Evolutionary conservation across 2,329 filamentous ascomycete species (phyloP), one percentile per base, ranked within the genome.

Genomic region (Diaporthe sp.): DNA sequence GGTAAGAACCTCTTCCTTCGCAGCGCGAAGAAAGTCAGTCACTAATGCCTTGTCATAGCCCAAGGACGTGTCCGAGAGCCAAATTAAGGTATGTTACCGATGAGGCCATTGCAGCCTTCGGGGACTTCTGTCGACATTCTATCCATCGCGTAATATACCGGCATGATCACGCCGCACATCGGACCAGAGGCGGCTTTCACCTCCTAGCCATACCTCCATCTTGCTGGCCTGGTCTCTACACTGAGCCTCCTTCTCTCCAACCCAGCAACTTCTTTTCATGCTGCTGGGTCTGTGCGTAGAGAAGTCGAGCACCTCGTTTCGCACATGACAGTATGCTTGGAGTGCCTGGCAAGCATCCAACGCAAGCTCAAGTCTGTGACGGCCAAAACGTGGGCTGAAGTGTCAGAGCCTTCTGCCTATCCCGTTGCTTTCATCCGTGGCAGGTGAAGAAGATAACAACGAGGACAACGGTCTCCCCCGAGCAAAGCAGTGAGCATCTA

Each of bases 21-120:
- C 25, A 19, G 47, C 52, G 64, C 60, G 3, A 42, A 15, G 52
- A 38, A 15, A n/a, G 45, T 28, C 60, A 1, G 5, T 76, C 60
- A 66, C 89, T 93, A 87, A 94, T 85, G 17, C 60, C 33, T 38
- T 68, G 12, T 25, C 73, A 45, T 79, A 98, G 95, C 97, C 97
- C 85, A 92, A 93, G 89, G 97, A 99, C 92, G 95, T 99, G 86
- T 95, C 92, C 87, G 96, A 98, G 91, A 89, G 88, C 88, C 95
- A 97, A 92, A 97, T 99, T 89, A 98, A 99, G 97, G 97, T 99
- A 99, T 97, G 97, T 99, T 95, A 94, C 95, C 92, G 89, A 91
- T 93, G 89, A 93, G 92, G 92, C 91, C 87, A 82, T 85, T 87
- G 84, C 85, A 82, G 86, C 88, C 91, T 88, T 90, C 89, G 84